Base-by-base conservation (phyloP, 345 rosid species). In the Clarkia xantiana region DNA sequence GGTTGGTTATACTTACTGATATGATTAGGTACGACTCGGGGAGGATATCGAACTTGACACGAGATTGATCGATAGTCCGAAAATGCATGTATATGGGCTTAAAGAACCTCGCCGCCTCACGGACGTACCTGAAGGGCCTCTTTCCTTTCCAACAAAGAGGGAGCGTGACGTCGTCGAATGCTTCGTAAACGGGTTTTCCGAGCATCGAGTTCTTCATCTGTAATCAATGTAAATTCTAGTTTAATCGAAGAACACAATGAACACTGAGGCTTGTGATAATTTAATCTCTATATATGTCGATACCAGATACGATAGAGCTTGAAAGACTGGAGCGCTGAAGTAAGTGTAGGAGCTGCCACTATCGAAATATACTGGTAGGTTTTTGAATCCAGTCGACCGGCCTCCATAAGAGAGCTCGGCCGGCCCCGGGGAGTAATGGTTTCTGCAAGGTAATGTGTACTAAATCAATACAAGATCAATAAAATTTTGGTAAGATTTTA, bases 321-420 rank as follows among this genome's bases (percentile, higher is more conserved):
- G n/a, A n/a, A n/a, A n/a, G n/a, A n/a, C n/a, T n/a, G n/a, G n/a
- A n/a, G n/a, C n/a, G n/a, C n/a, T n/a, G n/a, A n/a, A n/a, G n/a
- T n/a, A n/a, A n/a, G n/a, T n/a, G n/a, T n/a, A n/a, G n/a, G 98
- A 81, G 68, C 96, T 84, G 47, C 98, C 98, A 25, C 94, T 84
- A 67, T 91, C 98, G 23, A 91, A 75, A 42, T 70, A 54, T 25
- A 63, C 46, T 2, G 45, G 58, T 40, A 91, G 57, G 62, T 86
- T 76, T 67, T 64, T 78, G n/a, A 69, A 16, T 41, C 77, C 87
- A 0, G 94, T 78, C 25, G 83, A 29, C 55, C 70, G 81, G 22
- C 93, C 90, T 9, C 73, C 79, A 44, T 61, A 81, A n/a, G 56
- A 11, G 50, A 91, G 80, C 36, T 91, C 95, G 9, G 82, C 89